Evolutionary conservation across 768 basidiomycete species (phyloP), one percentile per base, ranked within the genome.

Genomic region (Boletus vinaceobasis): DNA sequence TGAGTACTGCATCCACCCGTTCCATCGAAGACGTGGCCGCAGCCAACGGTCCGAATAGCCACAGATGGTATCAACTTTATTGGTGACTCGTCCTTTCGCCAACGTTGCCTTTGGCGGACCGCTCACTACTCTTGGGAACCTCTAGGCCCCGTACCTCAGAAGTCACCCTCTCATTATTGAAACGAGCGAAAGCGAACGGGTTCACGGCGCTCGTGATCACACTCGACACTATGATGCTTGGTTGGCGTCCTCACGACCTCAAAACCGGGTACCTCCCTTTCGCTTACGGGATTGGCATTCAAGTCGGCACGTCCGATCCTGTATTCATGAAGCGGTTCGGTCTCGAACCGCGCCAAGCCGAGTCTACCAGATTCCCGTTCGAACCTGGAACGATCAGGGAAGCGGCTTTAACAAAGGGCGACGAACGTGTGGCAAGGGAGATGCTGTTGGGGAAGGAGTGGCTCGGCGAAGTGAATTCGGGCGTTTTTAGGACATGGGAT

Each of bases 41-140:
- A 39, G 91, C 82, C 27, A 90, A 85, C 59, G 87, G 84, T 7
- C 60, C 62, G 2, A 73, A 80, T 48, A 82, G 85, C 0, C 76
- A 80, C 32, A 76, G 90, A 33, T 92, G 89, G 88, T 92, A 81
- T 67, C 90, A 93, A 65, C 77, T 92, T 1, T 92, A 93, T 67
- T 89, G 89, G 87, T 86, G 48, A 73, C 61, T 5, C 7, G 1
- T 21, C 50, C 27, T 31, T 27, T 36, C n/a, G 9, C 31, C n/a
- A 21, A 29, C 9, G 7, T 40, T 14, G 3, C 31, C 43, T 35
- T 37, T 32, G 37, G 19, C 43, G 26, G 26, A 11, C 13, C 32
- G 48, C 40, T 38, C 11, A 53, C 32, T 14, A 11, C 10, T 32
- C 8, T 33, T 38, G 36, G 31, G 23, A 3, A 39, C 38, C 33